A percentile compares a stretch with the other conserved stretches of the same genome.
These are phyloP conservation scores for Gossypium arboreum DNA, from an alignment of 345 rosid species.

Conservation along the genomic window DNA sequence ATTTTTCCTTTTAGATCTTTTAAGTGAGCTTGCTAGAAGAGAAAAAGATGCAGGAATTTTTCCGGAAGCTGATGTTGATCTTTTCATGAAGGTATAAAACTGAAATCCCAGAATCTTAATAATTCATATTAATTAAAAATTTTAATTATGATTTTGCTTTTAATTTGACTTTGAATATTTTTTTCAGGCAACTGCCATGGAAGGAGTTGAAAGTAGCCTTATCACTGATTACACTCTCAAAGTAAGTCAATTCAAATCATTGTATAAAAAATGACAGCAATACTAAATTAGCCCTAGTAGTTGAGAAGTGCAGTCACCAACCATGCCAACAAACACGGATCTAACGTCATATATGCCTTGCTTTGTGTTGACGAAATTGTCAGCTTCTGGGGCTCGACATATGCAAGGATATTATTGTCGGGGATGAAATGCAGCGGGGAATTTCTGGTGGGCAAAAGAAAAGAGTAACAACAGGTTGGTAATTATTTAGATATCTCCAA, in stretches of 20 bases:
- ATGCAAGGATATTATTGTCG: slow-evolving; percentile 77
- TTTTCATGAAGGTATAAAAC: slow-evolving; percentile 70
- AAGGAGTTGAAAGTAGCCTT: slow-evolving; percentile 69
- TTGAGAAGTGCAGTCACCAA: no score
- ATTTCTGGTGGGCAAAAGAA: slow-evolving; percentile 90
- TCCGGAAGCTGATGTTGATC: slow-evolving; percentile 83
- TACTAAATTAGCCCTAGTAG: no score
- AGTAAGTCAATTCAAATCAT: slow-evolving; percentile 31
- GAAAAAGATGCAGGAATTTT: slow-evolving; percentile 73
- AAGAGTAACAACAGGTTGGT: slow-evolving; percentile 79
- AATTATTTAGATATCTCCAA: no score
- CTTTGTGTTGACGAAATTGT: neutral
- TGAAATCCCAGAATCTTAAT: neutral
- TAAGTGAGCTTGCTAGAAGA: slow-evolving; percentile 69
- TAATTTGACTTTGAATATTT: neutral
- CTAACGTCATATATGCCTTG: no score
- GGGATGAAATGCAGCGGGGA: slow-evolving; percentile 78
- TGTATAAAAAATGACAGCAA: no score
- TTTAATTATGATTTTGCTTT: neutral
- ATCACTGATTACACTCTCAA: slow-evolving; percentile 87
- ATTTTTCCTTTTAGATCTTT: slow-evolving; percentile 41
- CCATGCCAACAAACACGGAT: no score
- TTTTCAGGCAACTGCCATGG: slow-evolving; percentile 71
- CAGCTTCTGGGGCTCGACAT: slow-evolving; percentile 85
- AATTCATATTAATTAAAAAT: neutral